A percentile compares a stretch with the other conserved stretches of the same genome.
Conservation (phyloP, 2,329 filamentous ascomycete genomes). For the Mariannaea elegans region DNA sequence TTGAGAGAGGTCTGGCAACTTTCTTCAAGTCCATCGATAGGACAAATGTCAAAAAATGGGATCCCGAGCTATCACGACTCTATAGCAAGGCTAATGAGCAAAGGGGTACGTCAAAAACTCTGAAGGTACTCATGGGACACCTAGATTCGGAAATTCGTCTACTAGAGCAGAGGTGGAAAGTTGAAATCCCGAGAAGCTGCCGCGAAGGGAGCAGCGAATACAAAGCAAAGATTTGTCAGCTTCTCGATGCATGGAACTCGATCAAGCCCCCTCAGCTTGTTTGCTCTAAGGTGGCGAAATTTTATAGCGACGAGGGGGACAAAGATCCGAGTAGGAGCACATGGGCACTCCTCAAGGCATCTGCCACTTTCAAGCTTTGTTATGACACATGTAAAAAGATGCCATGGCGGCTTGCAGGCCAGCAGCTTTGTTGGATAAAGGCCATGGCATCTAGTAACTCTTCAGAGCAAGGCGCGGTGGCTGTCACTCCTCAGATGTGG, state of each 20-base stretch:
- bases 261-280: conserved; percentile 50
- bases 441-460: conserved; percentile 36
- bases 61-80: conserved; percentile 48
- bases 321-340: conserved; percentile 41
- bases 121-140: conserved; percentile 43
- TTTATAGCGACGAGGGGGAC: conserved; percentile 41
- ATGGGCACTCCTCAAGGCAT: conserved; percentile 63
- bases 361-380: conserved; percentile 54
- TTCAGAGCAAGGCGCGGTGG: conserved; percentile 31
- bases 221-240: conserved; percentile 41
- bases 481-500: conserved; percentile 50
- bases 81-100: conserved; percentile 47
- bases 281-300: conserved; percentile 37
- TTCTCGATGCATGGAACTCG: conserved; percentile 53
- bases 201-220: conserved; percentile 36
- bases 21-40: conserved; percentile 36
- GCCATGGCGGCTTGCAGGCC: conserved; percentile 58
- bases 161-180: conserved; percentile 48
- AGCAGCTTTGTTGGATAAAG: conserved; percentile 60
- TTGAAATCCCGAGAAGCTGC: conserved; percentile 35
- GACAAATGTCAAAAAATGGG: conserved; percentile 40
- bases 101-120: conserved; percentile 37
- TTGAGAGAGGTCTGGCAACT: conserved; percentile 48
- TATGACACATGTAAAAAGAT: conserved; percentile 44
- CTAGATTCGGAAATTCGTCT: conserved; percentile 47